Evolutionary conservation across 2,329 filamentous ascomycete species (phyloP), one percentile per base, ranked within the genome.

Genomic region (Aureobasidium namibiae): DNA sequence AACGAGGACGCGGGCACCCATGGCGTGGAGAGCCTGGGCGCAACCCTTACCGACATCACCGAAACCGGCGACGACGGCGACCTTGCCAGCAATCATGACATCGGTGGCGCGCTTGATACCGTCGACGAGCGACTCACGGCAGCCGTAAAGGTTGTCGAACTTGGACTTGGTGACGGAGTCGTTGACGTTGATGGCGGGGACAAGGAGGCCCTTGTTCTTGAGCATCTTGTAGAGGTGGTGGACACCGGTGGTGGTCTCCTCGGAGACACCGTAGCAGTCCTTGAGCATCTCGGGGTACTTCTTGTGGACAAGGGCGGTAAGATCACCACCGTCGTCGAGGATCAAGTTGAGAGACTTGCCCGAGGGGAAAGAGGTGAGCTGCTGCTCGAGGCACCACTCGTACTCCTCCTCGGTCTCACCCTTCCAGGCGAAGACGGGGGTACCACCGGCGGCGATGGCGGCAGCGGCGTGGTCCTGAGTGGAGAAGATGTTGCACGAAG

Each of bases 51-150:
- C 92, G 76, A 99, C 94, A 79, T 99, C 92, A 86, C 92, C 92
- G 82, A 88, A 99, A 76, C 94, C 94, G 72, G 94, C 94, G 68
- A 99, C 94, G 68, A 97, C 92, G 67, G 90, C 91, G 72, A 96
- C 86, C 88, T 99, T 97, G 77, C 94, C 94, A 73, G 94, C 94
- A 83, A 97, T 92, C 94, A 99, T 99, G 79, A 97, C 94, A 82
- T 99, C 92, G 77, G 94, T 99, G 70, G 94, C 92, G 82, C 92
- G 92, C 89, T 97, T 99, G 87, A 99, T 97, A 77, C 94, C 94
- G 77, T 99, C 94, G 72, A 99, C 87, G 70, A 99, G 88, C 65
- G 92, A 96, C 83, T 97, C 94, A 76, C 91, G 88, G 90, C 94
- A 97, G 74, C 94, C 92, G 85, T 97, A 99, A 67, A 97, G 82